These are phyloP conservation scores for Pseudopithomyces chartarum DNA, from an alignment of 2,329 filamentous ascomycete species.

Conservation along the genomic window DNA sequence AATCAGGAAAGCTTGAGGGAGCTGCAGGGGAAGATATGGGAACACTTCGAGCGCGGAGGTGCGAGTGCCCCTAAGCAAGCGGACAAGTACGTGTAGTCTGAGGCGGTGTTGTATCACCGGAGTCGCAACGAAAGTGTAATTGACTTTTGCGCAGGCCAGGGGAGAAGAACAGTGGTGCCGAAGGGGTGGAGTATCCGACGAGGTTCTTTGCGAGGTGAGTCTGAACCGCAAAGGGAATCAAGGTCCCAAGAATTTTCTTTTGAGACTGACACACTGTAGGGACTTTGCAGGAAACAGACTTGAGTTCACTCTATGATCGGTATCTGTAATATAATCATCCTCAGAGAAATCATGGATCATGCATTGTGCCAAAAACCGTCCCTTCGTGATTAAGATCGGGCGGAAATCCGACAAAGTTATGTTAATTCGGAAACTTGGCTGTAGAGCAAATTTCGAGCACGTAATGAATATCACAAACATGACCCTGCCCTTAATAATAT, in stretches of 20 bases:
- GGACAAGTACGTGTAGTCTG: conserved; percentile 47
- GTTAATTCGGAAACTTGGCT: too few species aligned
- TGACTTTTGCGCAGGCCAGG: conserved; percentile 51
- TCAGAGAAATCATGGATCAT: not conserved
- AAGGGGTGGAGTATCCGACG: conserved; percentile 64
- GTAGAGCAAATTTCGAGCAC: too few species aligned
- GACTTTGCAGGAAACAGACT: conserved; percentile 49
- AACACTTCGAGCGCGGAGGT: conserved; percentile 56
- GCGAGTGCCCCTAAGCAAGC: conserved; percentile 58
- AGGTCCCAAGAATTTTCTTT: not conserved
- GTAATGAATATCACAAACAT: too few species aligned
- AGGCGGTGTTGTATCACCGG: not conserved
- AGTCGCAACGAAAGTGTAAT: too few species aligned
- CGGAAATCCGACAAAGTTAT: too few species aligned
- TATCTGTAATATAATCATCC: not conserved
- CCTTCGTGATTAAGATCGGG: too few species aligned
- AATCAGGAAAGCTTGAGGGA: conserved; percentile 54
- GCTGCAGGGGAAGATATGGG: conserved; percentile 57
- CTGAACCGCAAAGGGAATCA: not conserved
- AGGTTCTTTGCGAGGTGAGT: conserved; percentile 61
- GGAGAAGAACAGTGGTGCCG: conserved; percentile 43
- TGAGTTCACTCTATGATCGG: conserved; percentile 44
- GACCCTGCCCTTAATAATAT: too few species aligned
- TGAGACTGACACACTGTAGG: conserved; percentile 10
- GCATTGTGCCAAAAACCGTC: too few species aligned